A percentile compares a stretch with the other conserved stretches of the same genome.
phyloP scores from a whole-genome alignment of 2,329 filamentous ascomycete species.

The Metarhizium brunneum region DNA sequence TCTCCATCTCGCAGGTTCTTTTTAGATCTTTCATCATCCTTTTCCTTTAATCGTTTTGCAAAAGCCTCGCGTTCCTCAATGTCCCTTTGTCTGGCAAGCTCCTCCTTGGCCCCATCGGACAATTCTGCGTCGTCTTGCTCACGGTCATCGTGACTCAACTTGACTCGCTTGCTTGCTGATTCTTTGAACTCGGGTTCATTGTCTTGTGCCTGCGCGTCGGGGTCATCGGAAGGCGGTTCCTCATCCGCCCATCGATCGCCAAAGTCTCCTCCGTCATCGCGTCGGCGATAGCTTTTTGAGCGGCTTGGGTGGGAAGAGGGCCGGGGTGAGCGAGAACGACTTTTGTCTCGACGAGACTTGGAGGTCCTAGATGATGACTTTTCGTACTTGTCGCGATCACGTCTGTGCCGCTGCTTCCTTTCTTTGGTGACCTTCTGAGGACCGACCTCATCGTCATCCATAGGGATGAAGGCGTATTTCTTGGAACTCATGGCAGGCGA shows the following conservation, averaged over 20 bases:
- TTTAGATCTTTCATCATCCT: slow-evolving; percentile 62
- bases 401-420: slow-evolving; percentile 25
- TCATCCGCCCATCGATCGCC: slow-evolving; percentile 80
- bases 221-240: slow-evolving; percentile 39
- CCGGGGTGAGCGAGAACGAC: slow-evolving; percentile 24
- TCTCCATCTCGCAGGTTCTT: slow-evolving; percentile 52
- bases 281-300: slow-evolving; percentile 33
- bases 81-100: slow-evolving; percentile 54
- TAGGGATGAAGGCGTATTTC: slow-evolving; percentile 57
- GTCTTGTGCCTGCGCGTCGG: slow-evolving; percentile 26
- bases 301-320: slow-evolving; percentile 18
- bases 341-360: slow-evolving; percentile 18
- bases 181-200: slow-evolving; percentile 54
- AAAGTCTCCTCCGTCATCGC: slow-evolving; percentile 41
- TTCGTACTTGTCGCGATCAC: slow-evolving; percentile 20
- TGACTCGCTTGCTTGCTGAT: slow-evolving; percentile 61
- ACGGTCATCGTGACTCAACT: slow-evolving; percentile 48
- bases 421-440: slow-evolving; percentile 42
- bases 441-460: slow-evolving; percentile 55
- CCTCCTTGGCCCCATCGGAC: slow-evolving; percentile 50
- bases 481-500: slow-evolving; percentile 38
- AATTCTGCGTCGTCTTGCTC: slow-evolving; percentile 31
- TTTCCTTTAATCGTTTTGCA: slow-evolving; percentile 62
- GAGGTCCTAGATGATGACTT: slow-evolving; percentile 17
- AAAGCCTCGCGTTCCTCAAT: slow-evolving; percentile 71